Base-by-base conservation (phyloP, 768 basidiomycete genomes). In the Agrocybe pediades region DNA sequence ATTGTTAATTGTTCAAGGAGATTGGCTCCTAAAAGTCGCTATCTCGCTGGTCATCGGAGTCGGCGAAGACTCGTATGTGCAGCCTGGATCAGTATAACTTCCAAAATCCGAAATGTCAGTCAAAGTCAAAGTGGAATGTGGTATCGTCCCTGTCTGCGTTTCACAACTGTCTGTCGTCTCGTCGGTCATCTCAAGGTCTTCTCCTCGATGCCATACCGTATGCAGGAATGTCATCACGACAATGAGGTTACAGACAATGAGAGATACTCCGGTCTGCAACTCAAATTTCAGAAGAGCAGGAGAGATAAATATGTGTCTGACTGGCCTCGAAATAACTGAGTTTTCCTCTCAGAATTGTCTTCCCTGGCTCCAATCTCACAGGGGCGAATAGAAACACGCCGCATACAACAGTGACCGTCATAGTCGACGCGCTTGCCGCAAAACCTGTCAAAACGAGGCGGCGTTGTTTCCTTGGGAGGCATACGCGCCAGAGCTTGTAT, bases 401-500 rank as follows among this genome's bases (percentile, higher is more conserved):
- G 24, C 53, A 53, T 3, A 40, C 33, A 11, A 57, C 36, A 46
- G 53, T 52, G 3, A 51, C 56, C 6, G 41, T 24, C 2, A 56
- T 49, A 4, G 55, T 58, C 9, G 50, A 24, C 4, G 45, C 30
- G 24, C 60, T 49, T 9, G 57, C 57, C 13, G 54, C 41, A 23
- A 62, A 58, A 21, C 51, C 54, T 1, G 33, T 52, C 17, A 62
- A 39, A 21, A 62, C 54, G 6, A 62, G 45, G 7, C 51, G 54
- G 13, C 60, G 54, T 47, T 62, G 54, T 4, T 55, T 49, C n/a
- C 50, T 30, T 0, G 57, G 54, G 15, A 59, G 33, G 19, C 57
- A 48, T 17, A 62, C 54, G 23, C 54, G 44, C 55, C 60, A 56
- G 21, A 59, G 29, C 24, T 58, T 58, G 50, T 62, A 62, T 20